Conservation (phyloP, 2,329 filamentous ascomycete species). For the Pseudogymnoascus pannorum region DNA sequence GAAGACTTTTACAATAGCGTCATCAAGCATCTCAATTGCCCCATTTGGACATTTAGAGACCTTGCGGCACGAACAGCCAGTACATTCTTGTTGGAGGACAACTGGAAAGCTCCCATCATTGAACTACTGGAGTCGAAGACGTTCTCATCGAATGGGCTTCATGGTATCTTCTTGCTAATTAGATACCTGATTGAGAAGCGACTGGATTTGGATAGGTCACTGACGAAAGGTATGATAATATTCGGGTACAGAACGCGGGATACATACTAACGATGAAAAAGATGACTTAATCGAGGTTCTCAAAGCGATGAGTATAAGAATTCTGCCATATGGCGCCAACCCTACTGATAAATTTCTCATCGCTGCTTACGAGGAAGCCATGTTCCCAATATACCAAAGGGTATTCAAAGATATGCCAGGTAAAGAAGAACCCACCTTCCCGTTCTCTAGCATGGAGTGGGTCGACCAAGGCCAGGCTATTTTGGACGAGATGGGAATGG, state of each 20-base stretch:
- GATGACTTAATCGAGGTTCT: constrained; percentile 19
- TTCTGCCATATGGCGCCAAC: not conserved
- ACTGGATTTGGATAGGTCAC: constrained; percentile 38
- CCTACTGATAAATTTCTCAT: constrained; percentile 8
- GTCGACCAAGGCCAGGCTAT: constrained; percentile 17
- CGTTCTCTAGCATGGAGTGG: constrained; percentile 1
- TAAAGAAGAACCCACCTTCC: not conserved
- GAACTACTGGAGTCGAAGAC: constrained; percentile 20
- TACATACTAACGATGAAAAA: constrained; percentile 20
- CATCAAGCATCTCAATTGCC: constrained; percentile 55
- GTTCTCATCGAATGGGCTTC: constrained; percentile 44
- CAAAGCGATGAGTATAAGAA: constrained; percentile 7
- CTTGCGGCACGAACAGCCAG: constrained; percentile 69
- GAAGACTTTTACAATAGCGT: constrained; percentile 52
- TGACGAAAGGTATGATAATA: constrained; percentile 33
- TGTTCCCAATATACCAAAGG: constrained; percentile 21
- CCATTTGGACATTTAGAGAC: constrained; percentile 74
- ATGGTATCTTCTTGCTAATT: constrained; percentile 50
- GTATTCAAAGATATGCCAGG: constrained; percentile 2
- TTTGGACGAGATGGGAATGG: constrained; percentile 36
- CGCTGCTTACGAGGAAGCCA: constrained; percentile 30
- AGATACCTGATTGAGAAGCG: constrained; percentile 51
- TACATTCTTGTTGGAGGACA: constrained; percentile 48
- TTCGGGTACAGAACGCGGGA: not conserved
- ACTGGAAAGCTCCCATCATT: constrained; percentile 40